Evolutionary conservation across 768 basidiomycete species (phyloP), one percentile per base, ranked within the genome.

Genomic region (Lyophyllum semitale): DNA sequence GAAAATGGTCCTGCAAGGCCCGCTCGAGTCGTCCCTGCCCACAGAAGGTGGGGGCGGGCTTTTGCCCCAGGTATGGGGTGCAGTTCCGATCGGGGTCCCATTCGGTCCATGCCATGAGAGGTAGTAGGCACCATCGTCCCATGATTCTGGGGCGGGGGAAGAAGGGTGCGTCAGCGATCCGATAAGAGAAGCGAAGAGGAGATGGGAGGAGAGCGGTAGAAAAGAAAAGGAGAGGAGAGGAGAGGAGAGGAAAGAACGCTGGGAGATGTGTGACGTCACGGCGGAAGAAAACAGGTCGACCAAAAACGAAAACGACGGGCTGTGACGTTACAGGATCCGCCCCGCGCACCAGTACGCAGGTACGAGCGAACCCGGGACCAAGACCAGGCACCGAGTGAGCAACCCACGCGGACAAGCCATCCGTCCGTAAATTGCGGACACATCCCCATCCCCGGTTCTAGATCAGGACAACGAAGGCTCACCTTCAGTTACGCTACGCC

Each of bases 401-500:
- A n/a, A n/a, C n/a, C n/a, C n/a, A n/a, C n/a, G n/a, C n/a, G n/a
- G n/a, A n/a, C n/a, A n/a, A n/a, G n/a, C n/a, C n/a, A n/a, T n/a
- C n/a, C n/a, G n/a, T n/a, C n/a, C n/a, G n/a, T n/a, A n/a, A n/a
- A n/a, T n/a, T n/a, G n/a, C n/a, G n/a, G n/a, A n/a, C n/a, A n/a
- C n/a, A n/a, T n/a, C n/a, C n/a, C n/a, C n/a, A n/a, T n/a, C n/a
- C n/a, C n/a, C n/a, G n/a, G n/a, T n/a, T n/a, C n/a, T n/a, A n/a
- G n/a, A n/a, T n/a, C 20, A 18, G 8, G 43, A 51, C 58, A 46
- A 42, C 25, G 30, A 35, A 48, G 59, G 74, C 82, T 47, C 54
- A 87, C 91, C 91, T 84, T 95, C 93, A 17, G 93, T 95, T 54
- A 95, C 92, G 67, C 87, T 87, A 69, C 78, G 77, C 95, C 95